Conservation (phyloP, 31 red algal genomes). For the Porphyra umbilicalis region DNA sequence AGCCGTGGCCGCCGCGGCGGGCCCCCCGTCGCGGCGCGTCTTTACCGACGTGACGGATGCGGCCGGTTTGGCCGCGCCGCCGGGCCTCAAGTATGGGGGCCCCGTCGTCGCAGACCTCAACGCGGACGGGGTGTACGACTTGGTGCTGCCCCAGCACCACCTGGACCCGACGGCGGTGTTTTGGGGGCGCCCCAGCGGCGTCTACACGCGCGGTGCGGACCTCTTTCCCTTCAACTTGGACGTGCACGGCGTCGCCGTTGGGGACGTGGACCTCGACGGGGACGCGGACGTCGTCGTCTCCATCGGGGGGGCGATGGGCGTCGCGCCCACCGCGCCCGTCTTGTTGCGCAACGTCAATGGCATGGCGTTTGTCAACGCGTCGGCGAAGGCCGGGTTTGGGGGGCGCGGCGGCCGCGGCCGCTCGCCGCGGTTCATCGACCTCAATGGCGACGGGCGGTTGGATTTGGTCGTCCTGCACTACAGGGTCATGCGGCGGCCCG, state of each 20-base stretch:
- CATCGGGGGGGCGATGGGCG: slow-evolving; percentile 13
- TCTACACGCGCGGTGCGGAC: not conserved
- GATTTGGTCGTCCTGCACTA: slow-evolving; percentile 14
- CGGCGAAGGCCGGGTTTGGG: slow-evolving; percentile 4
- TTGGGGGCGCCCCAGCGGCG: not conserved
- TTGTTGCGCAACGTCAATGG: not conserved
- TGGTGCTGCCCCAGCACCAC: slow-evolving; percentile 7
- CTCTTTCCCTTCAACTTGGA: not conserved
- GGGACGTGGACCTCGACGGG: slow-evolving; percentile 2
- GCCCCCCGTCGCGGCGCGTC: no score
- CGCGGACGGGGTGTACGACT: slow-evolving; percentile 12
- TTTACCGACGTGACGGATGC: no score
- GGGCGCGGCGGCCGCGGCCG: slow-evolving; percentile 17
- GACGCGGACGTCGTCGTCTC: not conserved
- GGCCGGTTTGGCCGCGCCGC: not conserved
- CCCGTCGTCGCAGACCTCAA: slow-evolving; percentile 13
- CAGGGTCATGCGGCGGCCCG: not conserved
- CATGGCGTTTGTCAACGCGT: not conserved
- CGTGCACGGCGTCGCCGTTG: slow-evolving; percentile 13
- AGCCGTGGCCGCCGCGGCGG: no score
- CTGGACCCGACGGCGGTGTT: not conserved
- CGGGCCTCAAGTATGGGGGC: slow-evolving; percentile 14
- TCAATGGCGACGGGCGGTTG: slow-evolving; percentile 13
- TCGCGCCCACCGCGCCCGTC: slow-evolving; percentile 9
- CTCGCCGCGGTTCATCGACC: slow-evolving; percentile 10